These are phyloP conservation scores for Naematelia aurantialba DNA, from an alignment of 768 basidiomycete genomes.

Conservation along the genomic window DNA sequence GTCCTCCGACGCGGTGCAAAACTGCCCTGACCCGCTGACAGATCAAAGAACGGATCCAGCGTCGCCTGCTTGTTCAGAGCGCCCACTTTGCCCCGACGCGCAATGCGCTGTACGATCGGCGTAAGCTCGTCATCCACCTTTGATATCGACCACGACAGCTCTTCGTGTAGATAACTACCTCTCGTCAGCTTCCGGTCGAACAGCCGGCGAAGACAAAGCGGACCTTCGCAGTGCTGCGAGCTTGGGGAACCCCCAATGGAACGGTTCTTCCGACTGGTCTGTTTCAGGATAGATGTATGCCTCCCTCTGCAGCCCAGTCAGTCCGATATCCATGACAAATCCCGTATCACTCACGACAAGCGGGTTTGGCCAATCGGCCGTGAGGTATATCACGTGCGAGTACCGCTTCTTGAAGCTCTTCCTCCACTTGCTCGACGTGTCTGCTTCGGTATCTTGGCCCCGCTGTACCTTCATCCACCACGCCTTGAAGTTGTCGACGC, in stretches of 20 bases:
- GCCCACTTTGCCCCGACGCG: conserved; percentile 68
- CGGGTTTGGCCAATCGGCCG: conserved; percentile 86
- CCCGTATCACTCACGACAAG: conserved; percentile 62
- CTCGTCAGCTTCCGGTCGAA: not conserved
- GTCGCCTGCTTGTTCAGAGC: conserved; percentile 73
- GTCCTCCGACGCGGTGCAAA: conserved; percentile 74
- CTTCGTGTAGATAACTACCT: conserved; percentile 65
- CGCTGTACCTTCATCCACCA: conserved; percentile 95
- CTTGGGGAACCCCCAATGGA: conserved; percentile 97
- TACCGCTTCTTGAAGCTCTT: conserved; percentile 83
- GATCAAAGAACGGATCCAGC: conserved; percentile 70
- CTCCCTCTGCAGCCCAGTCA: conserved; percentile 61
- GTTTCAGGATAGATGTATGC: conserved; percentile 90
- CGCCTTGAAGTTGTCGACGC: conserved; percentile 77
- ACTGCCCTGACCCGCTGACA: conserved; percentile 64
- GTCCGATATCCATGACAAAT: not conserved
- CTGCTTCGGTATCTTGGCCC: conserved; percentile 74
- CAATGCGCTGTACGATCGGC: conserved; percentile 86
- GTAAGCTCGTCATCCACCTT: conserved; percentile 89
- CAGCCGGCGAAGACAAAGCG: not conserved
- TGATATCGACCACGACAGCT: conserved; percentile 72
- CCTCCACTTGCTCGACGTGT: conserved; percentile 72
- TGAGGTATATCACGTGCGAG: conserved; percentile 71
- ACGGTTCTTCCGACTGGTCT: conserved; percentile 85
- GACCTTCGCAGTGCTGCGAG: conserved; percentile 83